These are phyloP conservation scores for Boletus rex-veris DNA, from an alignment of 768 basidiomycete species.

Conservation along the genomic window DNA sequence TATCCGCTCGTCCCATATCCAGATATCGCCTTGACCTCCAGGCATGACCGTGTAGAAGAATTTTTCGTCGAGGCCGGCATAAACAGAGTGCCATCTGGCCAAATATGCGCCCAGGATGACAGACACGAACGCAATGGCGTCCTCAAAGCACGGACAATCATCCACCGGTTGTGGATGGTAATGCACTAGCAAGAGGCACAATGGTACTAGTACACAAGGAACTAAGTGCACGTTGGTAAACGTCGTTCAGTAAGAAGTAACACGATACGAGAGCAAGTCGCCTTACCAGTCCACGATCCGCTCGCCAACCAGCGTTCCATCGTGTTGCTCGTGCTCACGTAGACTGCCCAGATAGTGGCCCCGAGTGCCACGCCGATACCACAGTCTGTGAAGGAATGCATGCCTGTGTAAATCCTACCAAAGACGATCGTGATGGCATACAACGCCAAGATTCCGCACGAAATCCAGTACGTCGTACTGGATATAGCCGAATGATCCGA, in stretches of 20 bases:
- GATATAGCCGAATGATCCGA: conserved; percentile 41
- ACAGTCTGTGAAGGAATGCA: conserved; percentile 86
- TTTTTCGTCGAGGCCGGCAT: conserved; percentile 37
- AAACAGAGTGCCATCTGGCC: conserved; percentile 58
- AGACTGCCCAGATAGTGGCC: conserved; percentile 54
- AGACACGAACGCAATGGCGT: conserved; percentile 89
- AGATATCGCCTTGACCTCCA: conserved; percentile 46
- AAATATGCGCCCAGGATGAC: conserved; percentile 75
- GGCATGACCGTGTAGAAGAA: conserved; percentile 47
- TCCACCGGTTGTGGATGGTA: conserved; percentile 93
- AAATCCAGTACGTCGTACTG: conserved; percentile 38
- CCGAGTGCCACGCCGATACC: conserved; percentile 62
- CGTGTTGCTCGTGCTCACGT: conserved; percentile 31
- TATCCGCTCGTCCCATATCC: conserved; percentile 32
- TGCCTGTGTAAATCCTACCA: conserved; percentile 79
- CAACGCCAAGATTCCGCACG: conserved; percentile 44
- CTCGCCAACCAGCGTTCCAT: conserved; percentile 44
- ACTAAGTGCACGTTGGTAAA: conserved; percentile 32
- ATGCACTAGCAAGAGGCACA: conserved; percentile 75
- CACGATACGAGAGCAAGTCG: conserved; percentile 14
- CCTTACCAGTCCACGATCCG: conserved; percentile 35
- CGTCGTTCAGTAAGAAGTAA: conserved; percentile 9
- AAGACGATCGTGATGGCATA: conserved; percentile 75
- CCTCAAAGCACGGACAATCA: conserved; percentile 97
- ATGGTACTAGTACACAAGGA: conserved; percentile 55